A percentile compares a stretch with the other conserved stretches of the same genome.
phyloP scores from a whole-genome alignment of 345 rosid species.

The Eucalyptus decipiens region DNA sequence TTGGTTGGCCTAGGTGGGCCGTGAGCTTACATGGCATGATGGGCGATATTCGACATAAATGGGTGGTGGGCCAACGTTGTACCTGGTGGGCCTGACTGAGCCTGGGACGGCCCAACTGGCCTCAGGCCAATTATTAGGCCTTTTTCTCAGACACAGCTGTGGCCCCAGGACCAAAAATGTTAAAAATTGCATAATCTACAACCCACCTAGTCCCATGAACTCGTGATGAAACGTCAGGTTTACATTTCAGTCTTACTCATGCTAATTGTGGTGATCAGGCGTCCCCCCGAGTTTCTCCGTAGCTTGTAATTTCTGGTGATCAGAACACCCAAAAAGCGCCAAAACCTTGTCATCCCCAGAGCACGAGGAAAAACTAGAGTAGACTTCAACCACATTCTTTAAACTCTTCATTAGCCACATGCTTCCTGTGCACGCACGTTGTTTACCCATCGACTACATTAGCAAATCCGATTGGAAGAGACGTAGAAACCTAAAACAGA shows the following conservation, averaged over 20 bases:
- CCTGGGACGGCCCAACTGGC: background rate
- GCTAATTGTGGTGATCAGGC: background rate
- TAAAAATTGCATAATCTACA: background rate
- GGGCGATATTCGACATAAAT: background rate
- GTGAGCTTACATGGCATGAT: background rate
- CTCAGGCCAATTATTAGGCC: background rate
- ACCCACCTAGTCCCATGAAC: background rate
- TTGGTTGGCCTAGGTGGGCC: background rate
- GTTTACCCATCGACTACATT: background rate
- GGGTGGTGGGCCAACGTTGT: background rate
- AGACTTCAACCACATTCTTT: background rate
- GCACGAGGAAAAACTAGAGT: background rate
- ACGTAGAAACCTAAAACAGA: background rate
- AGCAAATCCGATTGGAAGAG: background rate
- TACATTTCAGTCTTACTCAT: background rate
- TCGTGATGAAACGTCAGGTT: background rate
- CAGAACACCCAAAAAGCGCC: background rate
- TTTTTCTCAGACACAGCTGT: background rate
- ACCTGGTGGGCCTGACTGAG: background rate
- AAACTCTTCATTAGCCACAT: background rate
- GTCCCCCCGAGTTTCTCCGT: background rate
- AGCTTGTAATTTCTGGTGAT: background rate
- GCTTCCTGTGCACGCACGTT: background rate
- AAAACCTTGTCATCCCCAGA: background rate
- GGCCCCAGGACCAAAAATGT: background rate